Evolutionary conservation across 2,329 filamentous ascomycete species (phyloP).

Genomic region (Penicillium brevicompactum): DNA sequence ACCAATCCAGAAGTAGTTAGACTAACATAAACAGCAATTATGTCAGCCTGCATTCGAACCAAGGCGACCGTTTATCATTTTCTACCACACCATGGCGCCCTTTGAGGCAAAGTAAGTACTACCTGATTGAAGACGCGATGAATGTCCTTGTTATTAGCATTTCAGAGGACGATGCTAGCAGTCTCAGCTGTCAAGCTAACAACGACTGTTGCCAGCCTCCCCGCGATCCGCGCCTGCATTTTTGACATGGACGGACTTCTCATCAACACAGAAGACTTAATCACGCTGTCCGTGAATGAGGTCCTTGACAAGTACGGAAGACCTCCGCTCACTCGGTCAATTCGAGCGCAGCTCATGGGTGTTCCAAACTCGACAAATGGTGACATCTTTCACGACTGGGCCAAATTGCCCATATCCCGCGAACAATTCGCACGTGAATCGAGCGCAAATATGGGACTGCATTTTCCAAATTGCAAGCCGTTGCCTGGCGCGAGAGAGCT

Average conservation of each 20-base stretch:
- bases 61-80: too few species aligned
- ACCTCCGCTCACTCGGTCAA: conserved; percentile 17
- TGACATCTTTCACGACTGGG: conserved; percentile 35
- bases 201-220: conserved; percentile 18
- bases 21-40: too few species aligned
- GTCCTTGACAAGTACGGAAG: conserved; percentile 23
- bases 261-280: conserved; percentile 38
- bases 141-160: too few species aligned
- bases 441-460: conserved; percentile 23
- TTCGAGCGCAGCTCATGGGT: conserved; percentile 28
- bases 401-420: conserved; percentile 29
- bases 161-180: too few species aligned
- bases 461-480: conserved; percentile 32
- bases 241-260: conserved; percentile 40
- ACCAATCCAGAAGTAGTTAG: too few species aligned
- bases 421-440: conserved; percentile 37
- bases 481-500: conserved; percentile 24
- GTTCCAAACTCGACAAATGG: conserved; percentile 26
- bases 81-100: background rate
- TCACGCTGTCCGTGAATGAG: conserved; percentile 22
- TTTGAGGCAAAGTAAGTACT: conserved; percentile 1
- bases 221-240: conserved; percentile 35
- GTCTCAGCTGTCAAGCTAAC: conserved; percentile 6
- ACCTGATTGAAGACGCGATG: background rate
- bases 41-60: too few species aligned